Percentiles rank a stretch among this genome's conserved stretches.
phyloP scores from a whole-genome alignment of 805 yeast species.

The Candida bentonensis region DNA sequence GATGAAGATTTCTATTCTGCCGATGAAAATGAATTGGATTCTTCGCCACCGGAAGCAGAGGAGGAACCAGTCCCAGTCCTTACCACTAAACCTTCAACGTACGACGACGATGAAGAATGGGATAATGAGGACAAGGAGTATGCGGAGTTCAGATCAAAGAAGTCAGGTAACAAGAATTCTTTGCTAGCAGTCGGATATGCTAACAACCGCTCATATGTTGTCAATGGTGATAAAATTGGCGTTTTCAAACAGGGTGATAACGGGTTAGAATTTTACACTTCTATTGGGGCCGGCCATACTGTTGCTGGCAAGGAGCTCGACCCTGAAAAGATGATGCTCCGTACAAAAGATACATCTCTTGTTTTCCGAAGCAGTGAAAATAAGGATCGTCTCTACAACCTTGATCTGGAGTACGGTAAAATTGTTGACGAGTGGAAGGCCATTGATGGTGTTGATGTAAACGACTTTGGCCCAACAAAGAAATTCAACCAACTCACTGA shows the following conservation, averaged over 20 bases:
- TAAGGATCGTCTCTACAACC: constrained; percentile 37
- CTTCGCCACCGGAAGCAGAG: constrained; percentile 23
- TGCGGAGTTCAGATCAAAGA: constrained; percentile 14
- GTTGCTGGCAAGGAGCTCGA: constrained; percentile 34
- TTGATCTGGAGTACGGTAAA: constrained; percentile 71
- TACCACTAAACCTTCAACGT: constrained; percentile 2
- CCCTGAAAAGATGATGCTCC: constrained; percentile 63
- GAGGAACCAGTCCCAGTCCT: constrained; percentile 7
- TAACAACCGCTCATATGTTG: constrained; percentile 63
- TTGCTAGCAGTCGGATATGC: constrained; percentile 57
- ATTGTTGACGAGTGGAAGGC: constrained; percentile 80
- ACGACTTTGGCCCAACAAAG: constrained; percentile 52
- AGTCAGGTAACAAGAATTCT: constrained; percentile 34
- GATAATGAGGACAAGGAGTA: constrained; percentile 27
- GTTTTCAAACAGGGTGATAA: constrained; percentile 50
- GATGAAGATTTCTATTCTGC: constrained; percentile 21
- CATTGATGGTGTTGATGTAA: constrained; percentile 29
- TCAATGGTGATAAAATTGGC: constrained; percentile 67
- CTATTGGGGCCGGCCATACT: constrained; percentile 46
- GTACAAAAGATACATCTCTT: constrained; percentile 56
- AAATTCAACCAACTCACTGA: constrained; percentile 62
- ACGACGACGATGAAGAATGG: constrained; percentile 17
- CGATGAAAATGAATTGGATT: constrained; percentile 21
- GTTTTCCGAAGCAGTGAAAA: constrained; percentile 43
- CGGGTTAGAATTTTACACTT: constrained; percentile 47